Evolutionary conservation across 1,284 basidiomycete genomes (phyloP).

Genomic region (Gymnopus androsaceus): DNA sequence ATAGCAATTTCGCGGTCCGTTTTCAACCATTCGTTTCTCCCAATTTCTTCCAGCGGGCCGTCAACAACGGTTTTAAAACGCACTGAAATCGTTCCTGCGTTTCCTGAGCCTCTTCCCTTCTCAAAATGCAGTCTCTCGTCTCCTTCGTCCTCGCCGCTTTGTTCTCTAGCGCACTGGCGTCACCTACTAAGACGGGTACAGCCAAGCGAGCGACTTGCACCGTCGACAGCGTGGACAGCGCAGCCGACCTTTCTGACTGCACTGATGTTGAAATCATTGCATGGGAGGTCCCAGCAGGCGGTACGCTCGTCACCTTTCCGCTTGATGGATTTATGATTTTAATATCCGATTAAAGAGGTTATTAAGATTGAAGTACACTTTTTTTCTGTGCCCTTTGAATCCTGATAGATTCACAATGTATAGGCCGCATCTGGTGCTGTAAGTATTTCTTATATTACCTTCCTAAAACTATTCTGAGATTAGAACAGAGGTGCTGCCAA

Average conservation of each 20-base stretch:
- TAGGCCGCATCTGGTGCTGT: conserved; percentile 8
- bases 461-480: background rate
- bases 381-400: background rate
- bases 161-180: background rate
- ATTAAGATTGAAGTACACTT: background rate
- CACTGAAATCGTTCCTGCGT: background rate
- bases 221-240: conserved; percentile 20
- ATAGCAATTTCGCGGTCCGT: no score
- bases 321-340: background rate
- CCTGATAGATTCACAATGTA: background rate
- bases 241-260: conserved; percentile 18
- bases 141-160: background rate
- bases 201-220: conserved; percentile 25
- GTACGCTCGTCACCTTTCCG: background rate
- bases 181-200: background rate
- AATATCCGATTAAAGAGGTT: background rate
- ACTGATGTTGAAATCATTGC: conserved; percentile 20
- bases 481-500: conserved; percentile 35
- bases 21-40: no score
- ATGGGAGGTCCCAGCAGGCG: conserved; percentile 21
- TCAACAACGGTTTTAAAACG: no score
- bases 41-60: no score
- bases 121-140: conserved; percentile 1
- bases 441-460: background rate
- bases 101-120: no score